Evolutionary conservation across 2,329 filamentous ascomycete genomes (phyloP).

Genomic region (Zymoseptoria passerinii): DNA sequence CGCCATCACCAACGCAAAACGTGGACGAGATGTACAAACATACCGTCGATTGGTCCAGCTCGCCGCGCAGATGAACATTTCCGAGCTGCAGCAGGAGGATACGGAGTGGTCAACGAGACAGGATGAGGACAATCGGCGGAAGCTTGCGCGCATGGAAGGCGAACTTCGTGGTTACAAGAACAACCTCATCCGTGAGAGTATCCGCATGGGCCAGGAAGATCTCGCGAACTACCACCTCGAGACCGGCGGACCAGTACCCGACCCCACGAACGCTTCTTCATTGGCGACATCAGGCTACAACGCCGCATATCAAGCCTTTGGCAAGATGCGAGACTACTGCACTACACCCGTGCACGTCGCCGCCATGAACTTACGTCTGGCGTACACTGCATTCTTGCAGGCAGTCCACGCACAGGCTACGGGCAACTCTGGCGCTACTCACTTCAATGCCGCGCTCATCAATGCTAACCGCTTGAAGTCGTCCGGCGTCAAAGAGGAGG

Average conservation of each 20-base stretch:
- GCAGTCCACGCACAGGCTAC: conserved; percentile 49
- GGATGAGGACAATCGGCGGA: conserved; percentile 56
- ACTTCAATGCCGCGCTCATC: conserved; percentile 52
- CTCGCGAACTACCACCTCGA: conserved; percentile 74
- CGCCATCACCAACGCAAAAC: conserved; percentile 67
- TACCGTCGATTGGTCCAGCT: conserved; percentile 65
- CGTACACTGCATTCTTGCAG: conserved; percentile 69
- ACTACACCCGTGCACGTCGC: conserved; percentile 74
- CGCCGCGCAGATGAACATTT: conserved; percentile 55
- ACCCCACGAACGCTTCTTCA: conserved; percentile 16
- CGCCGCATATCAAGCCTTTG: conserved; percentile 67
- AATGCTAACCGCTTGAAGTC: conserved; percentile 45
- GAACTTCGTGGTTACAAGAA: conserved; percentile 93
- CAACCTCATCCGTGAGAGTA: conserved; percentile 95
- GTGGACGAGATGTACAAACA: conserved; percentile 60
- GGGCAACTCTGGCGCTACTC: conserved; percentile 9
- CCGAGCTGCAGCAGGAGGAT: conserved; percentile 61
- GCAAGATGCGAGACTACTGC: conserved; percentile 83
- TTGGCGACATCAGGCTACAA: conserved; percentile 45
- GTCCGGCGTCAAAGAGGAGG: conserved; percentile 44
- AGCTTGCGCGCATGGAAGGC: conserved; percentile 67
- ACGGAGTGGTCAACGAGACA: conserved; percentile 65
- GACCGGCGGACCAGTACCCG: conserved; percentile 49
- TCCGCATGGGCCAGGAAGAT: conserved; percentile 86
- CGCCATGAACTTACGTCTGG: conserved; percentile 71